Conservation (phyloP, 768 basidiomycete species). For the Trichaptum fuscoviolaceum region DNA sequence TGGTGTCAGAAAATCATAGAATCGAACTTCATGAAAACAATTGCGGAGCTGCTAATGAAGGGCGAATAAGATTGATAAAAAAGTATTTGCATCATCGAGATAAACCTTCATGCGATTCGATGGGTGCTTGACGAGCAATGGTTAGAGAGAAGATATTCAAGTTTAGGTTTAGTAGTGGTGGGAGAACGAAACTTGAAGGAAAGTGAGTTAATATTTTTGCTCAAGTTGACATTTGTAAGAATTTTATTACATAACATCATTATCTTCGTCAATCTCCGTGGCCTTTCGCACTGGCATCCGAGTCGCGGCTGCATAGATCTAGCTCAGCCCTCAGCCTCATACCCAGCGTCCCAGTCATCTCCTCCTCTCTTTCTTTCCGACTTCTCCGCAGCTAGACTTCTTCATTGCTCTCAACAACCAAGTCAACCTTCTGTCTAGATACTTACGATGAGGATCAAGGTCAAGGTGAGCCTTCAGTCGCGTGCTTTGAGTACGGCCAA, state of each 20-base stretch:
- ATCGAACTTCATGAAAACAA: too few relatives aligned
- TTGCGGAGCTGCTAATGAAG: too few relatives aligned
- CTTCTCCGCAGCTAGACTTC: not conserved
- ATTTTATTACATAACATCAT: not conserved
- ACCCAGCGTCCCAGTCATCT: not conserved
- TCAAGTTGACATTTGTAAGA: not conserved
- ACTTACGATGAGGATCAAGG: constrained; percentile 75
- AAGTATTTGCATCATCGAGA: too few relatives aligned
- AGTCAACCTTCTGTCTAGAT: constrained; percentile 4
- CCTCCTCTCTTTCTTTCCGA: constrained; percentile 3
- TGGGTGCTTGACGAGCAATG: too few relatives aligned
- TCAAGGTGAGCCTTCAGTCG: constrained; percentile 52
- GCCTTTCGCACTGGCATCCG: not conserved
- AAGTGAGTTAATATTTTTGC: not conserved
- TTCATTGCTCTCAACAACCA: not conserved
- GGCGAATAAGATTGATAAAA: too few relatives aligned
- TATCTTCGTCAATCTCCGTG: constrained; percentile 1
- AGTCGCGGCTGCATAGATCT: not conserved
- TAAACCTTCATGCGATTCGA: too few relatives aligned
- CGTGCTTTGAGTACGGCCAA: constrained; percentile 9
- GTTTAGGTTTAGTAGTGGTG: not conserved
- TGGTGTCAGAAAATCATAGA: too few relatives aligned
- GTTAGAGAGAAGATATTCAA: too few relatives aligned
- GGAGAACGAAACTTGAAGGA: not conserved
- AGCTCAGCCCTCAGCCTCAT: not conserved